These are phyloP conservation scores for Saccharomyces eubayanus DNA, from an alignment of 805 yeast species.

Conservation along the genomic window DNA sequence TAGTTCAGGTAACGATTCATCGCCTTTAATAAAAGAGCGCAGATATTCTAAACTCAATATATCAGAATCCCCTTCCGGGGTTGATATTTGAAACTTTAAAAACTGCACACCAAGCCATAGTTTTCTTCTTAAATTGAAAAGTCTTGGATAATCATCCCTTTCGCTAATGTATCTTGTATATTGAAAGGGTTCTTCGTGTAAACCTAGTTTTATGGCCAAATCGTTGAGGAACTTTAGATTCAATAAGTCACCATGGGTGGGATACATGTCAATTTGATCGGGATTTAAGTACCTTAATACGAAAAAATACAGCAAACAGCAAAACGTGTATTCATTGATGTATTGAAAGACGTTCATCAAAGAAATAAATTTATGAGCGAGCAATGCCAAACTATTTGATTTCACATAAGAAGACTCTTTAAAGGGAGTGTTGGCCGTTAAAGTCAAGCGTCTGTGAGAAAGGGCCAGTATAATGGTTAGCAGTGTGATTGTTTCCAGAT, in stretches of 20 bases:
- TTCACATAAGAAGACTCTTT: not conserved
- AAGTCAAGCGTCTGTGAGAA: slow-evolving; percentile 2
- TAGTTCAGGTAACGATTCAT: not conserved
- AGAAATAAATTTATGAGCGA: slow-evolving; percentile 6
- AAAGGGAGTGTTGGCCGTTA: not conserved
- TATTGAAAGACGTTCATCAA: slow-evolving; percentile 8
- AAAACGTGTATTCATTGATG: slow-evolving; percentile 7
- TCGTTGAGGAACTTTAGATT: slow-evolving; percentile 5
- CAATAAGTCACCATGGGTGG: slow-evolving; percentile 4
- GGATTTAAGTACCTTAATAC: slow-evolving; percentile 8
- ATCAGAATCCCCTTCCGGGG: slow-evolving; percentile 6
- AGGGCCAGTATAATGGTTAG: slow-evolving; percentile 5
- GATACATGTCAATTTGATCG: slow-evolving; percentile 3
- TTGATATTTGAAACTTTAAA: slow-evolving; percentile 2
- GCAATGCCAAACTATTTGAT: not conserved
- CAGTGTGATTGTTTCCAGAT: slow-evolving; percentile 8
- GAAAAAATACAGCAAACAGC: slow-evolving; percentile 7
- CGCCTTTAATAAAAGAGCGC: not conserved
- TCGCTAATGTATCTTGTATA: slow-evolving; percentile 3
- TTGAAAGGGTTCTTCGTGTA: slow-evolving; percentile 7
- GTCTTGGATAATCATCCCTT: not conserved
- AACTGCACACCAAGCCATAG: slow-evolving; percentile 8
- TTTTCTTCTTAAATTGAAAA: slow-evolving; percentile 5
- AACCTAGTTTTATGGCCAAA: slow-evolving; percentile 6
- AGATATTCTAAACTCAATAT: slow-evolving; percentile 2